Conservation (phyloP, 2,329 filamentous ascomycete species). For the Akanthomyces lecanii region DNA sequence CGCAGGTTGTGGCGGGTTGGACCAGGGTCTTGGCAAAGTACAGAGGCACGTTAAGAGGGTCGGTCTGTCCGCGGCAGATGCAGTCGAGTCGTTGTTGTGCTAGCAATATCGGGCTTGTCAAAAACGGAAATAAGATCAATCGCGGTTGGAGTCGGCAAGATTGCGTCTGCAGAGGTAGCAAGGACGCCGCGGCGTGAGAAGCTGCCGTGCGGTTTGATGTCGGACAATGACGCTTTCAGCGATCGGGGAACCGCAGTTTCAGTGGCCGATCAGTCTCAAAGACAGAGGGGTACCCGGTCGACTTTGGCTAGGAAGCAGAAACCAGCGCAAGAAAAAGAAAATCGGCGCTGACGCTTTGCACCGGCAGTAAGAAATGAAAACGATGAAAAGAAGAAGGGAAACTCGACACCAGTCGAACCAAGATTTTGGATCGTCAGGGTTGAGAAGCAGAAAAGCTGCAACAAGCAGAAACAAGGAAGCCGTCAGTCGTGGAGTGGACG, state of each 20-base stretch:
- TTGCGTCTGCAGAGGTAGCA: not conserved
- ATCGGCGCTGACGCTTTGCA: not conserved
- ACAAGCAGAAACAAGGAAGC: not conserved
- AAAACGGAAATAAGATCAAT: not conserved
- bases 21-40: not conserved
- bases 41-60: not conserved
- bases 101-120: not conserved
- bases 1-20: not conserved
- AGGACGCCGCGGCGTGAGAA: not conserved
- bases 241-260: not conserved
- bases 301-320: not conserved
- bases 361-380: not conserved
- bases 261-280: not conserved
- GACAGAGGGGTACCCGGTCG: not conserved
- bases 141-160: not conserved
- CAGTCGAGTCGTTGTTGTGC: not conserved
- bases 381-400: not conserved
- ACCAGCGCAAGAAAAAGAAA: not conserved
- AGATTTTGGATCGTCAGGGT: not conserved
- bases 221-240: constrained; percentile 10
- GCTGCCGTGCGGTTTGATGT: not conserved
- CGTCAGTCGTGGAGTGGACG: not conserved
- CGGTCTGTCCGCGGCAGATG: not conserved
- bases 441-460: not conserved
- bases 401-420: not conserved